phyloP scores from a whole-genome alignment of 2,329 filamentous ascomycete genomes.

The Penicillium sp. region DNA sequence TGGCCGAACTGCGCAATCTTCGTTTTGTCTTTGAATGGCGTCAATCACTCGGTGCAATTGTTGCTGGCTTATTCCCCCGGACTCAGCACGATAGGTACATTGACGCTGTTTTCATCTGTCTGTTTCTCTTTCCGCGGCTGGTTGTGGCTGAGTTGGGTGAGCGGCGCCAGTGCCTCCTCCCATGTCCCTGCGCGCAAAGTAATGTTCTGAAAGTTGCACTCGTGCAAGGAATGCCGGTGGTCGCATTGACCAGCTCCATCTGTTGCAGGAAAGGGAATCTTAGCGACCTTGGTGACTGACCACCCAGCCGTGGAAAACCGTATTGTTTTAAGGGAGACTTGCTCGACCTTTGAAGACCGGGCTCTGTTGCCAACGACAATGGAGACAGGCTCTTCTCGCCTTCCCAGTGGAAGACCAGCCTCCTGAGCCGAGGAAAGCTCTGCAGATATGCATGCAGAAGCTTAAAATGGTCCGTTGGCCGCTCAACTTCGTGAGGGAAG shows the following conservation, averaged over 20 bases:
- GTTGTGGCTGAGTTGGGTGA: slow-evolving; percentile 48
- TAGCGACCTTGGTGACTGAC: slow-evolving; percentile 55
- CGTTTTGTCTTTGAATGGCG: slow-evolving; percentile 22
- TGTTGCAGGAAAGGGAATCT: slow-evolving; percentile 65
- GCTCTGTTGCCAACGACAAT: slow-evolving; percentile 66
- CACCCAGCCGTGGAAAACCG: no score
- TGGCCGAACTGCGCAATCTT: slow-evolving; percentile 17
- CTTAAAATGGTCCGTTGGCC: slow-evolving; percentile 67
- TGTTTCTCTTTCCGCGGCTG: slow-evolving; percentile 41
- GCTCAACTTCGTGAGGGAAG: slow-evolving; percentile 59
- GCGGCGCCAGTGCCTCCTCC: slow-evolving; percentile 76
- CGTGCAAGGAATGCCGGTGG: slow-evolving; percentile 66
- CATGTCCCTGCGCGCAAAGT: slow-evolving; percentile 68
- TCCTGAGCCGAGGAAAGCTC: slow-evolving; percentile 63
- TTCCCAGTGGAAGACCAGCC: slow-evolving; percentile 74
- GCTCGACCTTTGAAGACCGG: slow-evolving; percentile 52
- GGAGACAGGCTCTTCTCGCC: slow-evolving; percentile 71
- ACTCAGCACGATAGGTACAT: slow-evolving; percentile 40
- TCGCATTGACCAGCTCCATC: slow-evolving; percentile 69
- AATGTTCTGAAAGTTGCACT: slow-evolving; percentile 79
- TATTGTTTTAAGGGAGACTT: no score
- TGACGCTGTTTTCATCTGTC: slow-evolving; percentile 31
- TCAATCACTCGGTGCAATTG: slow-evolving; percentile 29
- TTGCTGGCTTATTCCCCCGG: slow-evolving; percentile 22
- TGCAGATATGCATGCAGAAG: slow-evolving; percentile 79